phyloP scores from a whole-genome alignment of 2,329 filamentous ascomycete genomes.

The Penicillium psychrosexuale region DNA sequence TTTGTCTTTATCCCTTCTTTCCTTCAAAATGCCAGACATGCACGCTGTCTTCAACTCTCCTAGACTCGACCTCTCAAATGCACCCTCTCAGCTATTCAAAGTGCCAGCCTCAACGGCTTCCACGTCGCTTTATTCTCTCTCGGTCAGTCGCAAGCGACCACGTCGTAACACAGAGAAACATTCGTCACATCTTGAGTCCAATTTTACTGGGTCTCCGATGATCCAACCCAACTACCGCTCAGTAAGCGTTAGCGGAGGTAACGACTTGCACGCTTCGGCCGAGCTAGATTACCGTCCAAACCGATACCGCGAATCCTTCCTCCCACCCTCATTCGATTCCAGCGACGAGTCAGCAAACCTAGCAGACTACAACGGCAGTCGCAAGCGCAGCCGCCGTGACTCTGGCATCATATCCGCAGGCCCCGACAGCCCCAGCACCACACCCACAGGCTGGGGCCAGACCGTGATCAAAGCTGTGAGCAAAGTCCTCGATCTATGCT shows the following conservation, averaged over 20 bases:
- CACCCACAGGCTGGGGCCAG: conserved; percentile 38
- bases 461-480: conserved; percentile 49
- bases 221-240: conserved; percentile 41
- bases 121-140: conserved; percentile 39
- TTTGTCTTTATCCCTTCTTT: not conserved
- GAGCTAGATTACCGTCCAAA: conserved; percentile 44
- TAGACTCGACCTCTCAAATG: conserved; percentile 39
- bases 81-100: conserved; percentile 39
- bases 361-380: conserved; percentile 23
- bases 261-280: conserved; percentile 25
- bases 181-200: conserved; percentile 25
- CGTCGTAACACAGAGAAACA: conserved; percentile 29
- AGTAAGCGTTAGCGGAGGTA: conserved; percentile 24
- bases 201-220: conserved; percentile 33
- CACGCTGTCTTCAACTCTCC: conserved; percentile 34
- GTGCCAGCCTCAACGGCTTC: conserved; percentile 38
- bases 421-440: conserved; percentile 15
- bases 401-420: conserved; percentile 26
- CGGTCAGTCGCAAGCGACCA: conserved; percentile 33
- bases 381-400: conserved; percentile 35
- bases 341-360: conserved; percentile 24
- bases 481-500: conserved; percentile 84
- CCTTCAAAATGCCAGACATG: conserved; percentile 27
- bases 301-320: conserved; percentile 37
- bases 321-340: conserved; percentile 26